Base-by-base conservation (phyloP, 345 rosid genomes). In the Psidium guajava region DNA sequence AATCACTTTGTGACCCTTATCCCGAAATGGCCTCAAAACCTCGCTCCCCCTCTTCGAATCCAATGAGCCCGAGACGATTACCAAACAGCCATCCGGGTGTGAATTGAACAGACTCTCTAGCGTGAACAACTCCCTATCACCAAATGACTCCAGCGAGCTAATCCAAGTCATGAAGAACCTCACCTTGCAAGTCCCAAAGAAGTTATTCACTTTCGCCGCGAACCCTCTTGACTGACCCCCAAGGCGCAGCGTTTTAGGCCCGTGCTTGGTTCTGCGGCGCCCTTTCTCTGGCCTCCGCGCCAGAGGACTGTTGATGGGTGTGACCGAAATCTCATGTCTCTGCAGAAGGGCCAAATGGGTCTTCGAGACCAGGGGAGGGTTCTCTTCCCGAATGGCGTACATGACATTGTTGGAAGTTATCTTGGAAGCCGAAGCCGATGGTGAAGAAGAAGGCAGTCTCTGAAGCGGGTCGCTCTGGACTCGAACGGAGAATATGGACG, bases 141-240 rank as follows among this genome's bases (percentile, higher is more conserved):
- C 92, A 82, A 95, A 94, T 53, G 95, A 91, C 32, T 91, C 91
- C 0, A 92, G 69, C 14, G 96, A 89, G 52, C 98, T 93, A 87
- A 96, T 97, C 98, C 98, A 95, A 5, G 98, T 97, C 98, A 97
- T 95, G 92, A 97, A 97, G 90, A 97, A 93, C 83, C 90, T 87
- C 56, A 90, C 87, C 90, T 93, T 90, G 74, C 99, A 97, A 4
- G 86, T 86, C 25, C 25, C 87, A 21, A 95, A 90, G 87, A 95
- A 95, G 3, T 77, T 86, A 80, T 86, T 90, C 53, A 96, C 83
- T 87, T 83, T 86, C 13, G 87, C 54, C 8, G 93, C 86, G 83
- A 96, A 97, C 74, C 84, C 85, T 85, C 84, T 90, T 24, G 94
- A 80, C 77, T 84, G 86, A 13, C 84, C 82, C 22, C 86, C 91